Conservation (phyloP, 352 stramenopile genomes). For the Pythium oligandrum region DNA sequence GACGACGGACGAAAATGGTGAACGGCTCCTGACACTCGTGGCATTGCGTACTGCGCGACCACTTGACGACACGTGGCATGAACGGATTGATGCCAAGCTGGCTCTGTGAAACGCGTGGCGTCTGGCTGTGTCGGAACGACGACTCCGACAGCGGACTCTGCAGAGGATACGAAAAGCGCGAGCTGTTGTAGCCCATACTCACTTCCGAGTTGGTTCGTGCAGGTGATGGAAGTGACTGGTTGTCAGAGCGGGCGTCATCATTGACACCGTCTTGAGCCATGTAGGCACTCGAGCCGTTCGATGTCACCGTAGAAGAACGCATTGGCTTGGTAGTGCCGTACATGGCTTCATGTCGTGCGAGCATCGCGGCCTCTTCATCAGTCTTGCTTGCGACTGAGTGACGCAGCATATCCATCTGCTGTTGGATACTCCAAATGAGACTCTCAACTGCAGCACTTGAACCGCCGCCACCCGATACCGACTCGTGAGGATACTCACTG, state of each 20-base stretch:
- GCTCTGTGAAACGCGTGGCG: slow-evolving; percentile 13
- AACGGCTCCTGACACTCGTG: slow-evolving; percentile 83
- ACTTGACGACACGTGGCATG: slow-evolving; percentile 70
- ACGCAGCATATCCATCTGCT: slow-evolving; percentile 76
- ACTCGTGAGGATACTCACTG: slow-evolving; percentile 7
- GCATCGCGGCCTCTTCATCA: slow-evolving; percentile 37
- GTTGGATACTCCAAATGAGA: slow-evolving; percentile 78
- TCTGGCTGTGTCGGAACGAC: no score
- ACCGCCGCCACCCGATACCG: slow-evolving; percentile 13
- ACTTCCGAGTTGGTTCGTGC: slow-evolving; percentile 21
- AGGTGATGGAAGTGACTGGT: slow-evolving; percentile 16
- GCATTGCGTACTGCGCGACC: slow-evolving; percentile 74
- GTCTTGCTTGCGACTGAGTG: slow-evolving; percentile 58
- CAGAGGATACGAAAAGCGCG: neutral
- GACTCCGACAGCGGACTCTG: no score
- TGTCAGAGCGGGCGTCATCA: slow-evolving; percentile 14
- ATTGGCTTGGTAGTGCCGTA: slow-evolving; percentile 60
- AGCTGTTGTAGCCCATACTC: slow-evolving; percentile 7
- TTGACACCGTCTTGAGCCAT: slow-evolving; percentile 31
- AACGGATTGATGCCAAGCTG: slow-evolving; percentile 1
- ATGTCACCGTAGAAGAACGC: slow-evolving; percentile 60
- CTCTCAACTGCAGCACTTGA: slow-evolving; percentile 46
- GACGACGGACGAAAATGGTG: slow-evolving; percentile 76
- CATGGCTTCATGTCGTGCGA: slow-evolving; percentile 45
- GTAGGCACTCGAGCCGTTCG: slow-evolving; percentile 39